phyloP scores from a whole-genome alignment of 306 rosid species.

The Inga leiocalycina region DNA sequence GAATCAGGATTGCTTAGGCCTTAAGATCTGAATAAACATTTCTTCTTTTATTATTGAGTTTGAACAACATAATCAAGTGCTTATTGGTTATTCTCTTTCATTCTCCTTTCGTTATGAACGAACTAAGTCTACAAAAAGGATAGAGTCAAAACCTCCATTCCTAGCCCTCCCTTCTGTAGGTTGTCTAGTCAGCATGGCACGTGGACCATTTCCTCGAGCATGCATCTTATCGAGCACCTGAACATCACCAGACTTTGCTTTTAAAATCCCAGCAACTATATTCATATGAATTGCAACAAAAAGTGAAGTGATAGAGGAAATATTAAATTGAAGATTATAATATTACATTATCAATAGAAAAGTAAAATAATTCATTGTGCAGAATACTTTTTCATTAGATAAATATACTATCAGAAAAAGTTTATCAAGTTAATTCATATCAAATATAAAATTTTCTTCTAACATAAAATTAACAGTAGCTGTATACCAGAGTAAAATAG shows the following conservation, averaged over 20 bases:
- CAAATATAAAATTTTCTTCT: not conserved
- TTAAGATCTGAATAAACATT: not conserved
- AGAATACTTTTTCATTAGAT: slow-evolving; percentile 4
- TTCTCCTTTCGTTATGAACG: not conserved
- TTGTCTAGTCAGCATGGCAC: slow-evolving; percentile 76
- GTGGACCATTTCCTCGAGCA: slow-evolving; percentile 91
- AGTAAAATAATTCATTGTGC: not conserved
- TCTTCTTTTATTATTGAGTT: not conserved
- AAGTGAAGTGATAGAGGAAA: not conserved
- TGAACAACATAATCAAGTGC: not conserved
- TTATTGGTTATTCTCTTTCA: not conserved
- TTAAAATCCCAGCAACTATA: slow-evolving; percentile 7
- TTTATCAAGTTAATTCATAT: slow-evolving; percentile 20
- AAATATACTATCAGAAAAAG: not conserved
- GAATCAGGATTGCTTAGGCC: no score
- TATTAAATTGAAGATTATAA: slow-evolving; percentile 11
- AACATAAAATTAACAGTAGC: not conserved
- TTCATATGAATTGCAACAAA: slow-evolving; percentile 8
- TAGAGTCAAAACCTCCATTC: slow-evolving; percentile 73
- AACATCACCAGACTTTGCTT: slow-evolving; percentile 21
- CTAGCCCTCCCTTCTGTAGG: slow-evolving; percentile 96
- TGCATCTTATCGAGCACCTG: slow-evolving; percentile 97
- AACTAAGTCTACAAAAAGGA: slow-evolving; percentile 8
- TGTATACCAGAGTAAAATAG: not conserved
- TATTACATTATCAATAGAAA: not conserved